Percentiles rank a stretch among this genome's conserved stretches.
phyloP scores from a whole-genome alignment of 106 monocot genomes.

The Amphibolis antarctica region DNA sequence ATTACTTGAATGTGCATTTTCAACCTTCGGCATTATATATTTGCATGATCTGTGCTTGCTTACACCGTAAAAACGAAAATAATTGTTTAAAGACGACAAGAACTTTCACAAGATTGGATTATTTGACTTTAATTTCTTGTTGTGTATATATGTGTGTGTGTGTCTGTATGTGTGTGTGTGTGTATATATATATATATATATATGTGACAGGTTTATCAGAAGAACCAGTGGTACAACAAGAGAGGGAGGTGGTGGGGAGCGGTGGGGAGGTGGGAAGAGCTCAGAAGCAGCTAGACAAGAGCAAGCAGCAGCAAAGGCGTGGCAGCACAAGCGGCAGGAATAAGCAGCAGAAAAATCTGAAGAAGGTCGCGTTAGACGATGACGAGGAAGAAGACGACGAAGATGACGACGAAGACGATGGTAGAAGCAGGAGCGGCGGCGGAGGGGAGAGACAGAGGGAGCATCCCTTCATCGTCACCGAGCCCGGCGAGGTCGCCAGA shows the following conservation, averaged over 20 bases:
- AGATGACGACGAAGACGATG: conserved; percentile 13
- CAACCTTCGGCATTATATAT: too few species aligned
- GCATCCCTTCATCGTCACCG: conserved; percentile 97
- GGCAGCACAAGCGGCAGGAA: conserved; percentile 6
- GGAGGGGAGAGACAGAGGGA: conserved; percentile 65
- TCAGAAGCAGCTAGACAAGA: conserved; percentile 1
- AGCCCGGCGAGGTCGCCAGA: conserved; percentile 92
- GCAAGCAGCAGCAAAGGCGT: conserved; percentile 4
- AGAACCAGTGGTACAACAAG: conserved; percentile 39
- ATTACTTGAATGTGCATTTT: too few species aligned
- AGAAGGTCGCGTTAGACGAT: not conserved
- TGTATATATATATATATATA: too few species aligned
- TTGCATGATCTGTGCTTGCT: too few species aligned
- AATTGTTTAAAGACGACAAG: too few species aligned
- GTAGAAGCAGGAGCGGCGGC: conserved; percentile 4
- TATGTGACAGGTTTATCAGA: conserved; percentile 55
- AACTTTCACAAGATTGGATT: too few species aligned
- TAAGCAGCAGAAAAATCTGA: conserved; percentile 20
- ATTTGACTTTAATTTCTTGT: too few species aligned
- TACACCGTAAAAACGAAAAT: too few species aligned
- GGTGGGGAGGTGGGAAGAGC: not conserved
- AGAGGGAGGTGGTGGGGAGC: conserved; percentile 63
- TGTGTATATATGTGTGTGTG: too few species aligned
- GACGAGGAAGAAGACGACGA: conserved; percentile 10
- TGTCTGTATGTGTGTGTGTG: too few species aligned